Evolutionary conservation across 1,284 basidiomycete genomes (phyloP).

Genomic region (Pseudozyma sp.): DNA sequence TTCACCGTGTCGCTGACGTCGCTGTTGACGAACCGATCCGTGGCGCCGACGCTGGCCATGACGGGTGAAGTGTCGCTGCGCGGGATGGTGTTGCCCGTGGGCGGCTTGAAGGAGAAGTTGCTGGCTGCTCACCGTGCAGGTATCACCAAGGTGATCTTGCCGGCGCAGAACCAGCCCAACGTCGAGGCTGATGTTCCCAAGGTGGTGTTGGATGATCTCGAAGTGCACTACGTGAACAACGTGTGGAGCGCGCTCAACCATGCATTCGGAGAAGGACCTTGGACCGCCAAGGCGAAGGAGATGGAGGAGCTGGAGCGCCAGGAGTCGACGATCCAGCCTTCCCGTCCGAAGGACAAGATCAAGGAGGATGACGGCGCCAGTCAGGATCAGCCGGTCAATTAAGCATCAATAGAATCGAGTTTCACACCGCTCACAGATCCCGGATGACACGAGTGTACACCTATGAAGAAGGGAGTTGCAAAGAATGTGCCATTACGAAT

Average conservation of each 20-base stretch:
- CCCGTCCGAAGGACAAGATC: conserved; percentile 29
- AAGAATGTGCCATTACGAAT: no score
- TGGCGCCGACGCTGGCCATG: conserved; percentile 66
- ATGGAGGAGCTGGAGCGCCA: conserved; percentile 51
- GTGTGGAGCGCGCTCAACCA: conserved; percentile 66
- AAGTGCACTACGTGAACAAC: conserved; percentile 67
- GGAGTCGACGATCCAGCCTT: conserved; percentile 17
- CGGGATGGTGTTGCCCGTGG: conserved; percentile 67
- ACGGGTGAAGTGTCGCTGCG: conserved; percentile 67
- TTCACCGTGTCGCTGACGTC: conserved; percentile 90
- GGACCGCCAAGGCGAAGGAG: conserved; percentile 59
- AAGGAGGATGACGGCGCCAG: conserved; percentile 47
- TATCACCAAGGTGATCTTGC: conserved; percentile 64
- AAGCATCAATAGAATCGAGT: not conserved
- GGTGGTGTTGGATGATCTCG: conserved; percentile 61
- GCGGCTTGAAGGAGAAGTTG: conserved; percentile 68
- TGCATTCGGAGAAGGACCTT: conserved; percentile 66
- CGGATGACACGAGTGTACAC: no score
- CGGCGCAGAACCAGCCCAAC: conserved; percentile 66
- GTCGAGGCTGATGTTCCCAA: conserved; percentile 68
- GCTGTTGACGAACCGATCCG: conserved; percentile 73
- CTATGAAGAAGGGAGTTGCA: no score
- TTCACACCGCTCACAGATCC: conserved; percentile 14
- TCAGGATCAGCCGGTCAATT: conserved; percentile 57
- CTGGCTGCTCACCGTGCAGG: conserved; percentile 66